phyloP scores from a whole-genome alignment of 116 monocot genomes.

The Thalassia testudinum region DNA sequence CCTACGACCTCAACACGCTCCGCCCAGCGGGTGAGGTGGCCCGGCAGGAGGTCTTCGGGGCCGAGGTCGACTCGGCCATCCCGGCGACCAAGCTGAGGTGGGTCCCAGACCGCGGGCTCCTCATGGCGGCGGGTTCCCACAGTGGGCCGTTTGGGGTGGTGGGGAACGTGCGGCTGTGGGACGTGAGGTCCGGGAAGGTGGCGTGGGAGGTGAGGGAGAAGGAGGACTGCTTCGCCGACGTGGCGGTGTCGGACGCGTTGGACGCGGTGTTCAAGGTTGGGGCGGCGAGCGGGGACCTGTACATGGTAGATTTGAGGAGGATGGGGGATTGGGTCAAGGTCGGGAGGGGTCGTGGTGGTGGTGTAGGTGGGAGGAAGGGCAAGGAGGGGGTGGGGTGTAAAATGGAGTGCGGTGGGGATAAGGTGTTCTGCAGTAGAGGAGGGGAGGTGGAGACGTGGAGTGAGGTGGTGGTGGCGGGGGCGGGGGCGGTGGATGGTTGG shows the following conservation, averaged over 20 bases:
- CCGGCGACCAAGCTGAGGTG: constrained; percentile 72
- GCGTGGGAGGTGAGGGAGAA: constrained; percentile 52
- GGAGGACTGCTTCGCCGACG: constrained; percentile 68
- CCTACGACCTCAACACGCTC: constrained; percentile 44
- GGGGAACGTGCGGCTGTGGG: constrained; percentile 62
- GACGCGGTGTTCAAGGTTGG: constrained; percentile 74
- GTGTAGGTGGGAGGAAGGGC: constrained; percentile 5
- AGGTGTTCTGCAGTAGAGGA: constrained; percentile 57
- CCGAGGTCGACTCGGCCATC: constrained; percentile 74
- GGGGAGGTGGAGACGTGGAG: constrained; percentile 81
- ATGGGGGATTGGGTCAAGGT: constrained; percentile 22
- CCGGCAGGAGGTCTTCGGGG: constrained; percentile 57
- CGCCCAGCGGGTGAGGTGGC: constrained; percentile 32
- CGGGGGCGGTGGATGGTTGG: constrained; percentile 2
- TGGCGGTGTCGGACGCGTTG: constrained; percentile 39
- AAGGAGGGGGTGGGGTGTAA: constrained; percentile 61
- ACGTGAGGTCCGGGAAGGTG: constrained; percentile 20
- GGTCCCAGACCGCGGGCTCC: constrained; percentile 26
- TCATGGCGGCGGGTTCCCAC: constrained; percentile 80
- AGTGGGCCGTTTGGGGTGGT: constrained; percentile 48
- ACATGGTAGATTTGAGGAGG: constrained; percentile 62
- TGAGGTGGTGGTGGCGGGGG: constrained; percentile 32
- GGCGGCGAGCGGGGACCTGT: constrained; percentile 52
- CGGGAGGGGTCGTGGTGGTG: constrained; percentile 18
- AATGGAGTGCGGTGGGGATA: constrained; percentile 40